phyloP scores from a whole-genome alignment of 129 eudicot genomes.

The Flaveria linearis region DNA sequence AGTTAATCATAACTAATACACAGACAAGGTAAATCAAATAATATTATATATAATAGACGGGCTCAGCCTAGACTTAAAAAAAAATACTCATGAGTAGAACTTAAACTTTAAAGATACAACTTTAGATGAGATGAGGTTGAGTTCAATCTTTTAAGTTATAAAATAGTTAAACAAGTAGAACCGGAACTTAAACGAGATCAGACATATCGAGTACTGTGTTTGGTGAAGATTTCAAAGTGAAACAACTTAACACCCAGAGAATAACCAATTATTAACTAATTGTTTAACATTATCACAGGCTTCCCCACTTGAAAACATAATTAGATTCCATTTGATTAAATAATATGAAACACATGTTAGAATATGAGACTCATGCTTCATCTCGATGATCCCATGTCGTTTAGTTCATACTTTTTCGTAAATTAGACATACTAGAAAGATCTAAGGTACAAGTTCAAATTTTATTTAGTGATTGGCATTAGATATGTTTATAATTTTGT shows the following conservation, averaged over 20 bases:
- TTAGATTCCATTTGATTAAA: slow-evolving; percentile 19
- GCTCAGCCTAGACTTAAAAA: too few relatives aligned
- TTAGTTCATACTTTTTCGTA: slow-evolving; percentile 1
- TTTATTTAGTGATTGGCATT: background rate
- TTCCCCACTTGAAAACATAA: slow-evolving; percentile 16
- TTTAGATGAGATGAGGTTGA: too few relatives aligned
- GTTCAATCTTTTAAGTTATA: too few relatives aligned
- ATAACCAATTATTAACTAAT: slow-evolving; percentile 23
- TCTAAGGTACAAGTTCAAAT: slow-evolving; percentile 10
- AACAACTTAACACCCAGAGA: slow-evolving; percentile 82
- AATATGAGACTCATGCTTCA: slow-evolving; percentile 13
- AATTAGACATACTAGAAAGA: slow-evolving; percentile 10
- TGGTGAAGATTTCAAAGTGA: slow-evolving; percentile 59
- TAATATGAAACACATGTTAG: background rate
- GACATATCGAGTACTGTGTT: slow-evolving; percentile 23
- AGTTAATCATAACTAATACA: too few relatives aligned
- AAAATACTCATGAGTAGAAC: too few relatives aligned
- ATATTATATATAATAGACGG: too few relatives aligned
- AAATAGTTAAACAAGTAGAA: too few relatives aligned
- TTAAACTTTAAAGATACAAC: too few relatives aligned
- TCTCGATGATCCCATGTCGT: slow-evolving; percentile 23
- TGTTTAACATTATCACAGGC: slow-evolving; percentile 25
- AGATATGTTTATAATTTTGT: background rate
- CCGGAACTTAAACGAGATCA: too few relatives aligned
- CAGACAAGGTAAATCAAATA: too few relatives aligned